Conservation (phyloP, 2,329 filamentous ascomycete species). For the Clarireedia sp. region DNA sequence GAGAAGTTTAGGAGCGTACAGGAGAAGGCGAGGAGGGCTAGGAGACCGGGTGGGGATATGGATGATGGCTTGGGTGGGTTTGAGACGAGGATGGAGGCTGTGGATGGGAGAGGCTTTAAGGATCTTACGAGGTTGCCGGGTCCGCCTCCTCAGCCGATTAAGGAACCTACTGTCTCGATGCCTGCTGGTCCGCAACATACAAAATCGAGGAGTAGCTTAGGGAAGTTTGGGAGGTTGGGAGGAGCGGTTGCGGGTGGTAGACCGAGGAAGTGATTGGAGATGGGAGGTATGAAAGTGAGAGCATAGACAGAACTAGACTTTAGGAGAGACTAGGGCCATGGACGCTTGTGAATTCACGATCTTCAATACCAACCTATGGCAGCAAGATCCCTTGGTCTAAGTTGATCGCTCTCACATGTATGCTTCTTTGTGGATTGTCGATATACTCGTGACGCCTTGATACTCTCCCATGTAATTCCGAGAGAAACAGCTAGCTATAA, state of each 20-base stretch:
- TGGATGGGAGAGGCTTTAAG: conserved; percentile 33
- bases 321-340: neutral
- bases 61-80: conserved; percentile 44
- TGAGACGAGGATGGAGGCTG: conserved; percentile 30
- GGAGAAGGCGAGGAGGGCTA: conserved; percentile 69
- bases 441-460: too few species aligned
- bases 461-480: too few species aligned
- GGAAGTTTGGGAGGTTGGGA: conserved; percentile 62
- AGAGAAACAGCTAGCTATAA: conserved; percentile 18
- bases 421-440: too few species aligned
- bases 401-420: too few species aligned
- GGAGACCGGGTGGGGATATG: conserved; percentile 43
- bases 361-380: too few species aligned
- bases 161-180: conserved; percentile 36
- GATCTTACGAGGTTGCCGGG: conserved; percentile 28
- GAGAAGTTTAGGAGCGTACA: conserved; percentile 93
- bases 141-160: conserved; percentile 42
- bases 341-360: neutral
- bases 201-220: conserved; percentile 56
- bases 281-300: too few species aligned
- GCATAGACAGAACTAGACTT: too few species aligned
- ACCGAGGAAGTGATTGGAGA: conserved; percentile 39
- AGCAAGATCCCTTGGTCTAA: too few species aligned
- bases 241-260: conserved; percentile 55
- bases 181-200: conserved; percentile 34